These are phyloP conservation scores for Rhodotorula diobovata DNA, from an alignment of 768 basidiomycete genomes.

Conservation along the genomic window DNA sequence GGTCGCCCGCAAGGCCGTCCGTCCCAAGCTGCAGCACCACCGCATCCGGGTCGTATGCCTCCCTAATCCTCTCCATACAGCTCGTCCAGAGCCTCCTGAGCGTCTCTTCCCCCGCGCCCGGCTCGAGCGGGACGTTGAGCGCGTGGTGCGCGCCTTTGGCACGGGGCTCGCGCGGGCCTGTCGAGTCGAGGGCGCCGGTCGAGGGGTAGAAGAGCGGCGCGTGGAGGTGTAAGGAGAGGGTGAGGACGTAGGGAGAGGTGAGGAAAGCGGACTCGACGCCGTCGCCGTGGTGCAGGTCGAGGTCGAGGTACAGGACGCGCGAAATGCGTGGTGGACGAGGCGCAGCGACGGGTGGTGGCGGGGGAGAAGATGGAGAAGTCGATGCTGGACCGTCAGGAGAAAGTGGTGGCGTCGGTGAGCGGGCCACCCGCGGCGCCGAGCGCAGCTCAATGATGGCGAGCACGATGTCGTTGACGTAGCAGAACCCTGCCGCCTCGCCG, in stretches of 20 bases:
- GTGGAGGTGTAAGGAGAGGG: conserved; percentile 77
- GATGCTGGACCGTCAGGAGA: background rate
- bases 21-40: conserved; percentile 79
- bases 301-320: conserved; percentile 81
- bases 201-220: conserved; percentile 78
- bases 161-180: conserved; percentile 41
- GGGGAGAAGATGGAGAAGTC: background rate
- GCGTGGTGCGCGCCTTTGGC: conserved; percentile 60
- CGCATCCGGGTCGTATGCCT: conserved; percentile 68
- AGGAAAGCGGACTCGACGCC: conserved; percentile 49
- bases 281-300: conserved; percentile 89
- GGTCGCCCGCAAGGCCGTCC: conserved; percentile 81
- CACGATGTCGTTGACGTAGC: conserved; percentile 86
- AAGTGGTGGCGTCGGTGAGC: background rate
- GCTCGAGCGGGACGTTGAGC: conserved; percentile 69
- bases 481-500: conserved; percentile 76
- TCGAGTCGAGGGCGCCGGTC: conserved; percentile 47
- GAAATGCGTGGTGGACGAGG: conserved; percentile 33
- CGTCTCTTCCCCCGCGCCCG: conserved; percentile 60
- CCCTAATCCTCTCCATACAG: conserved; percentile 59
- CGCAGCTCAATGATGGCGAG: conserved; percentile 72
- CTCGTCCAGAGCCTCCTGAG: conserved; percentile 61
- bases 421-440: conserved; percentile 46
- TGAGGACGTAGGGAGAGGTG: conserved; percentile 51
- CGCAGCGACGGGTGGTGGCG: conserved; percentile 43